These are phyloP conservation scores for Diospyros kaki DNA, from an alignment of 148 eudicot genomes.

Conservation along the genomic window DNA sequence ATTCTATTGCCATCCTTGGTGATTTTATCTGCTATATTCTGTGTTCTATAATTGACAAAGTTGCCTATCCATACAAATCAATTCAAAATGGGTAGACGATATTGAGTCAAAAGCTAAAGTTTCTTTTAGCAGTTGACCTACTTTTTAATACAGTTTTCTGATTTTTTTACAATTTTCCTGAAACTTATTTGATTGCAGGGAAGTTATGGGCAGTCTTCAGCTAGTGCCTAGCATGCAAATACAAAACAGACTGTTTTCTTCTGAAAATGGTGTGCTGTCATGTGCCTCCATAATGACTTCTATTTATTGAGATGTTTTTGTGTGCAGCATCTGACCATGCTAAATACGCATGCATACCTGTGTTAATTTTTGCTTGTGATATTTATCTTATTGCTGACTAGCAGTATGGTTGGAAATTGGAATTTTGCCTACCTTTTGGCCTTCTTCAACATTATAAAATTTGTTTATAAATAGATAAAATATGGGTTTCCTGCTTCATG, in stretches of 20 bases:
- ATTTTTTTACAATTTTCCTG: slow-evolving; percentile 1
- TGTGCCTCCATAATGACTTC: background rate
- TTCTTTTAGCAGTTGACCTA: too few relatives aligned
- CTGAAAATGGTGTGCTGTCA: slow-evolving; percentile 47
- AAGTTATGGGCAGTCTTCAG: slow-evolving; percentile 33
- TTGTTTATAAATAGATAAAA: too few relatives aligned
- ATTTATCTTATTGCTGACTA: background rate
- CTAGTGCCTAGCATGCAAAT: slow-evolving; percentile 25
- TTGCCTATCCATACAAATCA: background rate
- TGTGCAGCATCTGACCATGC: too few relatives aligned
- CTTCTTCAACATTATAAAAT: too few relatives aligned
- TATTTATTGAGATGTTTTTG: background rate
- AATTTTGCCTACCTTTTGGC: too few relatives aligned
- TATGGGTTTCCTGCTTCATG: too few relatives aligned
- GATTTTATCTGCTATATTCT: background rate
- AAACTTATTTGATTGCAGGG: slow-evolving; percentile 35
- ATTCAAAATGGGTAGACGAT: background rate
- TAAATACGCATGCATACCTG: slow-evolving; percentile 9
- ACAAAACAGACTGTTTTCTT: slow-evolving; percentile 49
- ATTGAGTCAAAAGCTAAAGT: background rate
- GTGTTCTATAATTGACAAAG: background rate
- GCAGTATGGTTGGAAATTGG: slow-evolving; percentile 25
- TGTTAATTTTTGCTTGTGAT: background rate
- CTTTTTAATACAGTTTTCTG: background rate
- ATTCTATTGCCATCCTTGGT: background rate